phyloP scores from a whole-genome alignment of 73 alveolate species.

The Blepharisma japonicum region DNA sequence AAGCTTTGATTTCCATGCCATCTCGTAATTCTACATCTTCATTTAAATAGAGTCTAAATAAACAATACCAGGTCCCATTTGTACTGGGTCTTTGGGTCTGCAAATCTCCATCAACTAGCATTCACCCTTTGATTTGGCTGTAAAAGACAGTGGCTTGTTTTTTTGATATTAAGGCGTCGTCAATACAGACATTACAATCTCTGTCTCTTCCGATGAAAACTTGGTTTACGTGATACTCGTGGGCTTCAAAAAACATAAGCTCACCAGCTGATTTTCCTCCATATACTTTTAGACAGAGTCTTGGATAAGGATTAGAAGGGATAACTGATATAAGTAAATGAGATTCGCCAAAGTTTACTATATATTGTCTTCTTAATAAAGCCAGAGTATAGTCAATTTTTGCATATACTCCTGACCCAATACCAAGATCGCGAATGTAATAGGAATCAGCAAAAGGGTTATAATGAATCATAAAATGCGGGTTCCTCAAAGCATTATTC shows the following conservation, averaged over 20 bases:
- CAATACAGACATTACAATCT: not conserved
- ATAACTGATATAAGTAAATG: not conserved
- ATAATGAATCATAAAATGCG: not conserved
- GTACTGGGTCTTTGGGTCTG: conserved; percentile 26
- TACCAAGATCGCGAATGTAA: not conserved
- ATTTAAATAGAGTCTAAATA: conserved; percentile 12
- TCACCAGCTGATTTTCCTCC: no score
- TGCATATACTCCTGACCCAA: not conserved
- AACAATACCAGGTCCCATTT: conserved; percentile 10
- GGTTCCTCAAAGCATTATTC: not conserved
- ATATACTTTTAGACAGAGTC: not conserved
- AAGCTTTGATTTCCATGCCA: no score
- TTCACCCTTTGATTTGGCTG: conserved; percentile 25
- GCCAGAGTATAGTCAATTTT: conserved; percentile 6
- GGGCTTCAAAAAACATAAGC: not conserved
- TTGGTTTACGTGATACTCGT: conserved; percentile 4
- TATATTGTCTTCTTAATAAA: no score
- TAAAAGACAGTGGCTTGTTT: conserved; percentile 13
- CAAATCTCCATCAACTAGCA: conserved; percentile 10
- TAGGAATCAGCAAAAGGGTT: not conserved
- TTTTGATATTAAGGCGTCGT: not conserved
- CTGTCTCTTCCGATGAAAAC: conserved; percentile 11
- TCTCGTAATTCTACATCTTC: no score
- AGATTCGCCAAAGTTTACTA: conserved; percentile 9
- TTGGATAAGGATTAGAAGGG: not conserved